Percentiles rank a stretch among this genome's conserved stretches.
Conservation (phyloP, 1,284 basidiomycete species). For the Sporisorium iseilematis-ciliati region DNA sequence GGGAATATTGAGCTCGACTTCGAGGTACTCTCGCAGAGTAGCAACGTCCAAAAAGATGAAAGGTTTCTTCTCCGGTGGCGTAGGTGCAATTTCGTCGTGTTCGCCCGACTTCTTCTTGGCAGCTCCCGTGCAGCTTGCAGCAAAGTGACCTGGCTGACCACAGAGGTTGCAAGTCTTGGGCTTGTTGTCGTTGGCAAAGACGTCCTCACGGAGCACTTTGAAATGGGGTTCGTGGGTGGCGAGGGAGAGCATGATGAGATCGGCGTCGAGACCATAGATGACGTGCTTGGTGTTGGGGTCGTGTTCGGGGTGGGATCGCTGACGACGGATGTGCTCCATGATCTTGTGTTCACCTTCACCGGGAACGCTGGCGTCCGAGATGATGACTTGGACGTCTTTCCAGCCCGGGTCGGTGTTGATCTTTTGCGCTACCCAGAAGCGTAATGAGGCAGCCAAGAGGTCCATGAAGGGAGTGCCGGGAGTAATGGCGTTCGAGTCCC, state of each 20-base stretch:
- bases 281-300: slow-evolving; percentile 96
- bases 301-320: slow-evolving; percentile 85
- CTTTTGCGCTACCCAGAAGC: slow-evolving; percentile 97
- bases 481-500: slow-evolving; percentile 99
- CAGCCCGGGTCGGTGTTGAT: slow-evolving; percentile 95
- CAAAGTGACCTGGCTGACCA: slow-evolving; percentile 92
- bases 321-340: slow-evolving; percentile 96
- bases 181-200: slow-evolving; percentile 80
- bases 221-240: slow-evolving; percentile 99
- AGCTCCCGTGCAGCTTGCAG: slow-evolving; percentile 82
- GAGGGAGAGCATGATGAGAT: slow-evolving; percentile 97
- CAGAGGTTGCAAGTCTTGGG: slow-evolving; percentile 84
- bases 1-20: slow-evolving; percentile 89
- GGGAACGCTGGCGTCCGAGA: slow-evolving; percentile 96
- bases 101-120: slow-evolving; percentile 70
- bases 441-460: slow-evolving; percentile 84
- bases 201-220: slow-evolving; percentile 96
- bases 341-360: slow-evolving; percentile 99
- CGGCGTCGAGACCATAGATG: slow-evolving; percentile 98
- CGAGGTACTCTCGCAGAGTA: slow-evolving; percentile 94
- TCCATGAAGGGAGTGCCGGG: slow-evolving; percentile 99
- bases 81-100: slow-evolving; percentile 70
- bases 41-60: slow-evolving; percentile 99
- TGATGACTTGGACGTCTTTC: slow-evolving; percentile 85
- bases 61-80: slow-evolving; percentile 83